These are phyloP conservation scores for Saturnispora gosingensis DNA, from an alignment of 805 yeast species.

Conservation along the genomic window DNA sequence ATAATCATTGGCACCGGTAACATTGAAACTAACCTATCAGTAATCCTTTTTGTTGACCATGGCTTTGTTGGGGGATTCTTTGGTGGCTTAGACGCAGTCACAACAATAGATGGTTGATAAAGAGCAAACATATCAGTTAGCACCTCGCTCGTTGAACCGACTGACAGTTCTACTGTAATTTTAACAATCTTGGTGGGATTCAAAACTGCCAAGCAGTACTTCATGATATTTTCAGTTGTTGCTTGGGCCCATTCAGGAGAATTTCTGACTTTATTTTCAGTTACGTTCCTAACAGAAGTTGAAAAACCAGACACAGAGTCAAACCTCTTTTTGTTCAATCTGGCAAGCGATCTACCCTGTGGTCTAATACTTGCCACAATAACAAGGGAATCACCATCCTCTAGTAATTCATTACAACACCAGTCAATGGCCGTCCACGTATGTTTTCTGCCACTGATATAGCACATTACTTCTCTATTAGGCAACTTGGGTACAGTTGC, in stretches of 20 bases:
- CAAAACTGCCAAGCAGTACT: conserved; percentile 38
- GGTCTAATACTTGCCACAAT: conserved; percentile 45
- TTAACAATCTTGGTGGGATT: conserved; percentile 39
- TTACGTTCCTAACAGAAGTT: conserved; percentile 8
- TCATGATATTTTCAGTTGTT: conserved; percentile 42
- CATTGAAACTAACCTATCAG: conserved; percentile 56
- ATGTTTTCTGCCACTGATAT: conserved; percentile 61
- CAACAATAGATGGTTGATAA: conserved; percentile 51
- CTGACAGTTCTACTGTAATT: conserved; percentile 51
- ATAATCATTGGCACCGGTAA: conserved; percentile 60
- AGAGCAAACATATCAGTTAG: conserved; percentile 50
- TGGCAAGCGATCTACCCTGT: conserved; percentile 16
- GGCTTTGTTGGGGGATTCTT: conserved; percentile 43
- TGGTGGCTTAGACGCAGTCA: conserved; percentile 45
- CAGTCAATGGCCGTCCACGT: conserved; percentile 82
- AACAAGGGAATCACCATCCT: conserved; percentile 59
- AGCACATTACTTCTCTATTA: conserved; percentile 48
- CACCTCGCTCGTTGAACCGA: conserved; percentile 47
- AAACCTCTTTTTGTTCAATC: conserved; percentile 15
- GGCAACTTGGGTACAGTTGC: conserved; percentile 31
- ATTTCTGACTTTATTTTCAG: conserved; percentile 31
- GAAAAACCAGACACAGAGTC: conserved; percentile 8
- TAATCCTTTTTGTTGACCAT: conserved; percentile 53
- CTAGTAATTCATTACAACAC: conserved; percentile 44
- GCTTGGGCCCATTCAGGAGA: conserved; percentile 39